phyloP scores from a whole-genome alignment of 2,329 filamentous ascomycete genomes.

The Coniochaeta sp. region DNA sequence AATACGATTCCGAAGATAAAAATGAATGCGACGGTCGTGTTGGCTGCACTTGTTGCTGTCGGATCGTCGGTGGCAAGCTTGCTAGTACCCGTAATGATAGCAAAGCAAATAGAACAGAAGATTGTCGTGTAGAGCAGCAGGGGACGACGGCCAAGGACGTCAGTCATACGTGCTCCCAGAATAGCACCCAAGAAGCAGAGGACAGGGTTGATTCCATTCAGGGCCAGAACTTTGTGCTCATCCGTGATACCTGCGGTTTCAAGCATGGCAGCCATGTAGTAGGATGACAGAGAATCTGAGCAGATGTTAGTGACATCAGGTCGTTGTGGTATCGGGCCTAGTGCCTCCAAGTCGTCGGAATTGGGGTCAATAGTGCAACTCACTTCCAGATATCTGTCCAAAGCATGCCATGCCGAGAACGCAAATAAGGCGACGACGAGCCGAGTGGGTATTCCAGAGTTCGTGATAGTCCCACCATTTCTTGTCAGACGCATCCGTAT shows the following conservation, averaged over 20 bases:
- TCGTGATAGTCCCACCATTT: slow-evolving; percentile 49
- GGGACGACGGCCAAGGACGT: slow-evolving; percentile 49
- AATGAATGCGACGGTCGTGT: slow-evolving; percentile 40
- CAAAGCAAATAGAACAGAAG: slow-evolving; percentile 38
- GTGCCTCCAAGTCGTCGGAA: too few species aligned
- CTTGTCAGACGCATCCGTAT: slow-evolving; percentile 43
- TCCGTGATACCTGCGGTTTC: slow-evolving; percentile 42
- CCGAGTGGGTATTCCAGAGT: slow-evolving; percentile 39
- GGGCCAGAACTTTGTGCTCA: slow-evolving; percentile 36
- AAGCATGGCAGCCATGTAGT: slow-evolving; percentile 48
- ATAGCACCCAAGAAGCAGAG: slow-evolving; percentile 42
- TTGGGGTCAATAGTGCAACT: neutral
- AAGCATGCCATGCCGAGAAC: slow-evolving; percentile 44
- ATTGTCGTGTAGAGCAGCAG: slow-evolving; percentile 39
- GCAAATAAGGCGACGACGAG: slow-evolving; percentile 40
- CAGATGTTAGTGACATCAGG: neutral
- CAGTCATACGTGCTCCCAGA: slow-evolving; percentile 46
- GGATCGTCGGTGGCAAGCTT: slow-evolving; percentile 31
- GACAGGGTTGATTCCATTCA: slow-evolving; percentile 46
- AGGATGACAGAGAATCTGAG: slow-evolving; percentile 33
- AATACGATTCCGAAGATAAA: slow-evolving; percentile 45
- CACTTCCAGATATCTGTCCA: slow-evolving; percentile 41
- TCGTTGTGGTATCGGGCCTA: too few species aligned
- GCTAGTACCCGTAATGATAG: slow-evolving; percentile 38
- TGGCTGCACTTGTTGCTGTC: slow-evolving; percentile 26